These are phyloP conservation scores for Thalassiosira profunda DNA, from an alignment of 108 stramenopile species.

Conservation along the genomic window DNA sequence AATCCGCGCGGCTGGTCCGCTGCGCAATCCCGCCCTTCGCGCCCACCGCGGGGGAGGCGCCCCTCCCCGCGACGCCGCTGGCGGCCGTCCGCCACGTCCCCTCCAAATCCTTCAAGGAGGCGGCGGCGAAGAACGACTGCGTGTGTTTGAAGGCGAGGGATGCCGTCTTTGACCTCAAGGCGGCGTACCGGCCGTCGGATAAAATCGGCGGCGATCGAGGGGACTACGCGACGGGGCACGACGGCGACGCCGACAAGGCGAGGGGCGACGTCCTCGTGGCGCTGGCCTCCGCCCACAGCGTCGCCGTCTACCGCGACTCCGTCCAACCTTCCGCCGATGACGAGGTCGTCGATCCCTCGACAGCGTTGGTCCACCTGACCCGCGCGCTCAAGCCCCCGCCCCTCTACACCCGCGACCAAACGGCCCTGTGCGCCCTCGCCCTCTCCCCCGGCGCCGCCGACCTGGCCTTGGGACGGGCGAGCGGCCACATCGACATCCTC, in stretches of 20 bases:
- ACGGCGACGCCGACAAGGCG: not conserved
- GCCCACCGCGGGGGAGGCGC: not conserved
- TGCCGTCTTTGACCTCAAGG: conserved; percentile 31
- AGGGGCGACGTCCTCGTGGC: conserved; percentile 30
- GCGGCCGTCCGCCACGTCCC: not conserved
- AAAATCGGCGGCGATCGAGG: not conserved
- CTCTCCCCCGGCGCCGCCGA: conserved; percentile 58
- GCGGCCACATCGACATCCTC: conserved; percentile 63
- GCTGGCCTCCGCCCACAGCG: conserved; percentile 16
- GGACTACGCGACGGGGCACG: not conserved
- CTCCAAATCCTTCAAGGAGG: not conserved
- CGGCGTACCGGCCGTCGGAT: conserved; percentile 19
- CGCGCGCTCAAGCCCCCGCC: not conserved
- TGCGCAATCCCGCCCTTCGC: conserved; percentile 9
- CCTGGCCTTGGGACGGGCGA: conserved; percentile 42
- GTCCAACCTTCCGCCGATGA: not conserved
- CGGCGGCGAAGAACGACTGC: not conserved
- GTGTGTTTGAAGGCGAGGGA: conserved; percentile 27
- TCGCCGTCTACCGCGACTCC: conserved; percentile 26
- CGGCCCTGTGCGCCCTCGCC: conserved; percentile 12
- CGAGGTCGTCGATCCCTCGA: conserved; percentile 22
- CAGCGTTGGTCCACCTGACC: conserved; percentile 10
- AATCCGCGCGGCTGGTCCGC: not conserved
- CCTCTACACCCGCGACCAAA: conserved; percentile 6
- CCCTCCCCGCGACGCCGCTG: not conserved